Evolutionary conservation across 768 basidiomycete species (phyloP).

Genomic region (Boletus vermiculosoides): DNA sequence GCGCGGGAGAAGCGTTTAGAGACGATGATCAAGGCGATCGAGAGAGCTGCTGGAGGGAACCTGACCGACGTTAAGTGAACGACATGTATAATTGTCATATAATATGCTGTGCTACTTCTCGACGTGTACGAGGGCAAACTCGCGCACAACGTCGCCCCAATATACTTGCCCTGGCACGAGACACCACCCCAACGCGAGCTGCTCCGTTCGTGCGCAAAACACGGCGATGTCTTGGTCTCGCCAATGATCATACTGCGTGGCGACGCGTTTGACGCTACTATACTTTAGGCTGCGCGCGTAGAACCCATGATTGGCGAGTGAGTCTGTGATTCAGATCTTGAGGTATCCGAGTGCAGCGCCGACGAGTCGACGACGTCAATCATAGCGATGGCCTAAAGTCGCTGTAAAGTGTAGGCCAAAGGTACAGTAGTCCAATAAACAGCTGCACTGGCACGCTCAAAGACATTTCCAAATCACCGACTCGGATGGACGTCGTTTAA

Average conservation of each 20-base stretch:
- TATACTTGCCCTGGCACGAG: slow-evolving; percentile 47
- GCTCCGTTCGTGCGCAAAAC: slow-evolving; percentile 50
- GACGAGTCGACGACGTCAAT: too few species aligned
- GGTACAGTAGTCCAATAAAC: too few species aligned
- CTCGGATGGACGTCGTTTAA: too few species aligned
- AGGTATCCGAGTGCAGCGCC: too few species aligned
- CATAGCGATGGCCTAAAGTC: too few species aligned
- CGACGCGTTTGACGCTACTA: slow-evolving; percentile 16
- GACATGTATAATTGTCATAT: background rate
- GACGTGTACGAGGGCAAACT: slow-evolving; percentile 15
- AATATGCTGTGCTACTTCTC: background rate
- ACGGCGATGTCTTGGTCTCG: slow-evolving; percentile 36
- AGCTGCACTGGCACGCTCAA: too few species aligned
- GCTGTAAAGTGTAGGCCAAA: too few species aligned
- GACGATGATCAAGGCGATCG: slow-evolving; percentile 31
- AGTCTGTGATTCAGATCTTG: too few species aligned
- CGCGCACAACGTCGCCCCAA: slow-evolving; percentile 28
- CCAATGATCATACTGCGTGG: slow-evolving; percentile 43
- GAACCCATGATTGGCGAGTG: too few species aligned
- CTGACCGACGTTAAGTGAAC: slow-evolving; percentile 39
- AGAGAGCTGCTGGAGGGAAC: slow-evolving; percentile 49
- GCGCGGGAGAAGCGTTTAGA: slow-evolving; percentile 30
- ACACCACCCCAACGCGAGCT: slow-evolving; percentile 48
- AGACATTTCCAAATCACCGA: too few species aligned
- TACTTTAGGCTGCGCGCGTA: too few species aligned